phyloP scores from a whole-genome alignment of 2,329 filamentous ascomycete genomes.

The Penicillium sclerotigenum region DNA sequence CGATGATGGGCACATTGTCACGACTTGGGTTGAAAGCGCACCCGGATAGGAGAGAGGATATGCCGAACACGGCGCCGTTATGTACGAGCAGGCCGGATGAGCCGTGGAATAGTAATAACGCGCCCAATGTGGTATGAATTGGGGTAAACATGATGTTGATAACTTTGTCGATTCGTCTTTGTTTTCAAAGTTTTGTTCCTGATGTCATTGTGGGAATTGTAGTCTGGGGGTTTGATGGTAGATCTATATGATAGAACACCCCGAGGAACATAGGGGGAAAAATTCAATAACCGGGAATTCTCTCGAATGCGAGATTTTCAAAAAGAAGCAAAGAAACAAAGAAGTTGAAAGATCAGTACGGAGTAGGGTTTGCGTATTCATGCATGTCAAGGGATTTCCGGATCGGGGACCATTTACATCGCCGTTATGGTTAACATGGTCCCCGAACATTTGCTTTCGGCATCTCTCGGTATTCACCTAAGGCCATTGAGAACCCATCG shows the following conservation, averaged over 20 bases:
- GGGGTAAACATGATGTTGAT: constrained; percentile 50
- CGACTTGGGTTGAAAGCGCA: constrained; percentile 40
- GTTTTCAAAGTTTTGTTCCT: constrained; percentile 7
- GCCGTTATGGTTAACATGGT: constrained; percentile 12
- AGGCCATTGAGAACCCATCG: not conserved
- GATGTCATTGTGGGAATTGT: constrained; percentile 8
- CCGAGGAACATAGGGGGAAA: not conserved
- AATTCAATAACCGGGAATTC: not conserved
- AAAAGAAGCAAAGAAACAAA: not conserved
- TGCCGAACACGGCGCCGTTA: constrained; percentile 52
- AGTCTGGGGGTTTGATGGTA: not conserved
- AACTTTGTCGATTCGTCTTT: not conserved
- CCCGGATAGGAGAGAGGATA: constrained; percentile 48
- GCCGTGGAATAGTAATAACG: constrained; percentile 50
- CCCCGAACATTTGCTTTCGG: constrained; percentile 13
- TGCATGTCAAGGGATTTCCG: constrained; percentile 8
- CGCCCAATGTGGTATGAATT: constrained; percentile 50
- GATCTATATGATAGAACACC: not conserved
- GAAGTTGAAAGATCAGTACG: no score
- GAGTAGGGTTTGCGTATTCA: constrained; percentile 10
- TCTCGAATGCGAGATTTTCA: no score
- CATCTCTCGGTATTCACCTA: not conserved
- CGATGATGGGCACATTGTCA: constrained; percentile 46
- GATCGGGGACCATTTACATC: constrained; percentile 19
- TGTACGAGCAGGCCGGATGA: constrained; percentile 50